Base-by-base conservation (phyloP, 169 alveolate genomes). In the Plasmodium ovale region DNA sequence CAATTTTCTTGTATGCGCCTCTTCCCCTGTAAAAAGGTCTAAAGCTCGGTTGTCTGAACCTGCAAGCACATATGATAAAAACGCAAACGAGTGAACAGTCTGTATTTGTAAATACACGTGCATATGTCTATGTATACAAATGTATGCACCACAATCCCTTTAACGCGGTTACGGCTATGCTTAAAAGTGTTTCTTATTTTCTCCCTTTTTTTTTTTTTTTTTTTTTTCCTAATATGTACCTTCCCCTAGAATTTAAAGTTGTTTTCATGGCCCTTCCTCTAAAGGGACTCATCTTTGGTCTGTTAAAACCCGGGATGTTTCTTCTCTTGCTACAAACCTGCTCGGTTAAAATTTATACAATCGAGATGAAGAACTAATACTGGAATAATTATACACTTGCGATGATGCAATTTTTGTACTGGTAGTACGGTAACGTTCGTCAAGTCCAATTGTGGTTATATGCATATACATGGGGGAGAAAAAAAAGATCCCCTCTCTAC, bases 311-410 rank as follows among this genome's bases (percentile, higher is more conserved):
- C 9, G 98, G 97, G 5, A 96, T 72, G 82, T 96, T 96, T 67
- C 95, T 95, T 31, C 98, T 72, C 73, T 96, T 96, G 6, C 94
- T 93, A 21, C 82, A 92, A 39, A 94, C 96, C 95, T 94, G 54
- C 35, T 47, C 42, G n/a, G n/a, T n/a, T n/a, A n/a, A n/a, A n/a
- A n/a, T n/a, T n/a, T n/a, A n/a, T n/a, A n/a, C n/a, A n/a, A n/a
- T n/a, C n/a, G n/a, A n/a, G n/a, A n/a, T n/a, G n/a, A n/a, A n/a
- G n/a, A n/a, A n/a, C n/a, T n/a, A n/a, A n/a, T n/a, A n/a, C n/a
- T n/a, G n/a, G n/a, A n/a, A n/a, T n/a, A n/a, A n/a, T n/a, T n/a
- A n/a, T n/a, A n/a, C n/a, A n/a, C n/a, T n/a, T n/a, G n/a, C n/a
- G n/a, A n/a, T n/a, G n/a, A n/a, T n/a, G n/a, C n/a, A n/a, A n/a